These are phyloP conservation scores for Tranzscheliella williamsii DNA, from an alignment of 1,284 basidiomycete species.

Conservation along the genomic window DNA sequence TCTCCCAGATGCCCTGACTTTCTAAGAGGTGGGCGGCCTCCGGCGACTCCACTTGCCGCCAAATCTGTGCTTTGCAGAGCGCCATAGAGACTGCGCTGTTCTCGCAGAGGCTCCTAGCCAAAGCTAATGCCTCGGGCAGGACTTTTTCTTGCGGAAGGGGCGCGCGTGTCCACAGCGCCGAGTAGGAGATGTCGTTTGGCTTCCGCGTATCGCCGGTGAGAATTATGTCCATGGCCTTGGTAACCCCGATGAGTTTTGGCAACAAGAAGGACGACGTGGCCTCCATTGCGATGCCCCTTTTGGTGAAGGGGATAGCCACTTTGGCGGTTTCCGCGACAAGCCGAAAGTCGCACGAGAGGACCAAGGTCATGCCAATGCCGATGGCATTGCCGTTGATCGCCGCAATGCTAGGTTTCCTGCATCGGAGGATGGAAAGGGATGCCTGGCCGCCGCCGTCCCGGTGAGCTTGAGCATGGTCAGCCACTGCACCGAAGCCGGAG, in stretches of 20 bases:
- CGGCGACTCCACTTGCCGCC: slow-evolving; percentile 27
- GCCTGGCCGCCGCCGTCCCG: slow-evolving; percentile 44
- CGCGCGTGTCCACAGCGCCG: slow-evolving; percentile 22
- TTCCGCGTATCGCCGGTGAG: slow-evolving; percentile 40
- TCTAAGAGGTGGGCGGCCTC: slow-evolving; percentile 48
- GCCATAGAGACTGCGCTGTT: slow-evolving; percentile 47
- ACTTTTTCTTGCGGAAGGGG: slow-evolving; percentile 31
- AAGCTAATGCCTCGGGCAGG: slow-evolving; percentile 14
- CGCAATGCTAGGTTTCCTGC: slow-evolving; percentile 43
- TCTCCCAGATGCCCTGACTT: slow-evolving; percentile 37
- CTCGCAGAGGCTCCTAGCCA: slow-evolving; percentile 35
- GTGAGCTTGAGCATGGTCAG: slow-evolving; percentile 27
- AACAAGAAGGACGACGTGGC: slow-evolving; percentile 39
- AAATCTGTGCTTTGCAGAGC: slow-evolving; percentile 44
- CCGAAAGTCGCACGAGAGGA: slow-evolving; percentile 35
- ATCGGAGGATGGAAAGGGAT: slow-evolving; percentile 32
- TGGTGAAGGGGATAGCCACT: slow-evolving; percentile 46
- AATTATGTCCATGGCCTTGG: slow-evolving; percentile 44
- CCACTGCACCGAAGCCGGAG: slow-evolving; percentile 35
- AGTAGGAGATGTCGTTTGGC: slow-evolving; percentile 18
- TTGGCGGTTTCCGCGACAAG: slow-evolving; percentile 38
- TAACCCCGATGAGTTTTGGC: slow-evolving; percentile 37
- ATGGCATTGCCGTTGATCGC: slow-evolving; percentile 53
- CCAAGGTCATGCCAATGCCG: slow-evolving; percentile 51
- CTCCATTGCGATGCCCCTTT: slow-evolving; percentile 50